Evolutionary conservation across 768 basidiomycete species (phyloP), one percentile per base, ranked within the genome.

Genomic region (Solioccasus polychromus): DNA sequence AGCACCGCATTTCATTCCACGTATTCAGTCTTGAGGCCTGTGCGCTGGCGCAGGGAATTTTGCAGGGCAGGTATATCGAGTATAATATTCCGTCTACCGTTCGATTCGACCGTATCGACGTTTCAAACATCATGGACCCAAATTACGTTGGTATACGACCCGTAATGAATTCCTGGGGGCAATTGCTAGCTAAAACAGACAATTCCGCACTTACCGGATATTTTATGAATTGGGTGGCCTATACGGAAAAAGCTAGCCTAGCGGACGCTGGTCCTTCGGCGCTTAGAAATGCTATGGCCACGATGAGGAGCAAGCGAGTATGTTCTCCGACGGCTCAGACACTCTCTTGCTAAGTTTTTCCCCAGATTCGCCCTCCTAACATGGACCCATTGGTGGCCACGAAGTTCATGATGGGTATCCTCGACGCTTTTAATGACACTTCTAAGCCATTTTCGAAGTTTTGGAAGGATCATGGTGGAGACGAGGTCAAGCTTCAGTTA

Each of bases 211-310:
- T 78, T 6, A 49, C 74, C 6, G 72, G 69, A 14, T 71, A 72
- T 44, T 75, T 71, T 44, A 73, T 77, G 76, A 78, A 77, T 44
- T 78, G 76, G 76, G 45, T 37, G n/a, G 26, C 37, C 5, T 38
- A 47, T 34, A 1, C 42, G 0, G 23, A 31, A 15, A 35, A 46
- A 5, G 53, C 42, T 3, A 15, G 48, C 12, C 42, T 52, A 30
- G 28, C 5, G 23, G 36, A 52, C 1, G 45, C 57, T 24, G 54
- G 45, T 2, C 44, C 12, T 1, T 39, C 34, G 2, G 38, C 10
- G 6, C 8, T 49, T 4, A 35, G 11, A 14, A 25, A 22, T 1
- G 5, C 50, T 17, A 1, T 67, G 19, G 45, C 35, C 2, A 31
- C n/a, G 32, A 47, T 66, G 48, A 51, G 23, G 17, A 47, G 39